Evolutionary conservation across 2,329 filamentous ascomycete species (phyloP).

Genomic region (Blastomyces parvus): DNA sequence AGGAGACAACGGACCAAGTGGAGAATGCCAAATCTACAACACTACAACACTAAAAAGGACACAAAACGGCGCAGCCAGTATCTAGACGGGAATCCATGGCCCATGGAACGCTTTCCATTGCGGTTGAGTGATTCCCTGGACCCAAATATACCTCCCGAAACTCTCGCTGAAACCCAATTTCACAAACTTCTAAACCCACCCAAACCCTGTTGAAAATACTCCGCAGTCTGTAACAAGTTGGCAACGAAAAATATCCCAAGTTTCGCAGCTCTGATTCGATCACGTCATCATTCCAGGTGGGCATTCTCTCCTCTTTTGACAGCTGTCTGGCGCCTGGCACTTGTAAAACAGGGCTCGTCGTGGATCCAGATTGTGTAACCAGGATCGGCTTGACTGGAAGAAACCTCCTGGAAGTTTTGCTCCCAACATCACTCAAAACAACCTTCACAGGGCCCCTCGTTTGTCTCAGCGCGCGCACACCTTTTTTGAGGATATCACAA

Average conservation of each 20-base stretch:
- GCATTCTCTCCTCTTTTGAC: neutral
- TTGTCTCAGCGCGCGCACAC: neutral
- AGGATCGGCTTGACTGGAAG: neutral
- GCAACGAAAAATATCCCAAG: neutral
- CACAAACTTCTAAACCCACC: neutral
- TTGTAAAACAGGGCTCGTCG: neutral
- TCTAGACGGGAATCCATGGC: neutral
- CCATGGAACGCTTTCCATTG: neutral
- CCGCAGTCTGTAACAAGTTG: neutral
- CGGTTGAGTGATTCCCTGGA: neutral
- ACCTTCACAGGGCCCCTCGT: neutral
- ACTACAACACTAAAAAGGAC: neutral
- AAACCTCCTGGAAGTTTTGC: neutral
- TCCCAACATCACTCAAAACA: neutral
- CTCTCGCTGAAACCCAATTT: neutral
- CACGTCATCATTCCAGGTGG: neutral
- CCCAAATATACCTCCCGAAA: slow-evolving; percentile 2
- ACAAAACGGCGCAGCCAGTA: neutral
- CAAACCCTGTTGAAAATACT: neutral
- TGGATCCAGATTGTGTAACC: neutral
- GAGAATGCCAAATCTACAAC: slow-evolving; percentile 6
- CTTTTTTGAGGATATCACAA: neutral
- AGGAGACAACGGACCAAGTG: neutral
- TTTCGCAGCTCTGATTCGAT: neutral
- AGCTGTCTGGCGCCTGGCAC: neutral